Base-by-base conservation (phyloP, 2,329 filamentous ascomycete genomes). In the Aotearoamyces nothofagi region DNA sequence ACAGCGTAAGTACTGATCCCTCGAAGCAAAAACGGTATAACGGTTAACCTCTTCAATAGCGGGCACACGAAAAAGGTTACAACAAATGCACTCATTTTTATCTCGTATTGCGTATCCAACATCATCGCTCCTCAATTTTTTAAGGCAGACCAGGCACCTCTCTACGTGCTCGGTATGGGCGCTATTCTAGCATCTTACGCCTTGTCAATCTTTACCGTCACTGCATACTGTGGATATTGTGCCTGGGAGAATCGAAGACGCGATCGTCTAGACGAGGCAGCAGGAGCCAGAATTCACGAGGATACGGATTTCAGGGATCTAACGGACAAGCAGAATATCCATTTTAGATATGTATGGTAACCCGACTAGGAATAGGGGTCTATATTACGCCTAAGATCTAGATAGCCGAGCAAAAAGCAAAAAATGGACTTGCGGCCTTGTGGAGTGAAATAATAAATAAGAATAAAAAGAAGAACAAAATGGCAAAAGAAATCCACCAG, bases 121-220 rank as follows among this genome's bases (percentile, higher is more conserved):
- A 64, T 69, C 34, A 67, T 69, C 37, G 63, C 63, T 0, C 64
- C 63, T 0, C 57, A 65, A 44, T 67, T 61, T 5, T 67, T 69
- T 48, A 55, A 54, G 3, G 33, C 28, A 24, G 35, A 28, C 5
- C 52, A 50, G 22, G 60, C 57, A 0, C 63, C 63, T 2, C 51
- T 59, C 3, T 67, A 60, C 37, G 55, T 55, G 9, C 62, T 61
- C 0, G 65, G 62, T 14, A 65, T 67, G 43, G 54, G 66, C 12
- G 56, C 62, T 13, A 57, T 68, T 32, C 56, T 69, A 48, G 34
- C 32, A 8, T 35, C 34, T 10, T 25, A 31, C 5, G 24, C 24
- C 4, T 12, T 33, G n/a, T 30, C 30, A n/a, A 27, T 33, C 9
- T 15, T 29, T 11, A 26, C 26, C 9, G 33, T 30, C 5, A n/a